A percentile compares a stretch with the other conserved stretches of the same genome.
phyloP scores from a whole-genome alignment of 176 grass and related monocot genomes.

The Neostapfia colusana region DNA sequence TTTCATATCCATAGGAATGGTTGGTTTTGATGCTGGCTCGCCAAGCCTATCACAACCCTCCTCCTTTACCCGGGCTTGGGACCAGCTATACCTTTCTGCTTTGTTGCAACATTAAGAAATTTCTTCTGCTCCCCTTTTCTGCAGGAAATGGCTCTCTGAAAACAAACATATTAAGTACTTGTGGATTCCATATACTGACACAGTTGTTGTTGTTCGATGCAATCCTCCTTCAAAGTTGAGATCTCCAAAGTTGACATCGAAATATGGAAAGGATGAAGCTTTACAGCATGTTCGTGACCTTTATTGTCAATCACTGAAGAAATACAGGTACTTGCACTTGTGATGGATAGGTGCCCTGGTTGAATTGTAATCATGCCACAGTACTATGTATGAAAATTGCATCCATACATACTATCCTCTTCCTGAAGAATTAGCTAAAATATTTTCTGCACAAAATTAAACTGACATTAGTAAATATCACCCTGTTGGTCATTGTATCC shows the following conservation, averaged over 20 bases:
- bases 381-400: not conserved
- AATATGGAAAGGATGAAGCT: conserved; percentile 68
- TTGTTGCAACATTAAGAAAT: conserved; percentile 7
- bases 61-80: no score
- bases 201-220: conserved; percentile 72
- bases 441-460: conserved; percentile 1
- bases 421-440: conserved; percentile 37
- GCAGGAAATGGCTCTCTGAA: conserved; percentile 85
- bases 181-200: conserved; percentile 78
- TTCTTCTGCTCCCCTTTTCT: conserved; percentile 29
- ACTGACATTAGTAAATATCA: not conserved
- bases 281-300: conserved; percentile 67
- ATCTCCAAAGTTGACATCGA: conserved; percentile 66
- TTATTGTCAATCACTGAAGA: conserved; percentile 70
- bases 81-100: no score
- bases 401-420: not conserved
- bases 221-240: conserved; percentile 82
- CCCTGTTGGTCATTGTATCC: not conserved
- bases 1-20: no score
- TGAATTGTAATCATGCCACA: not conserved
- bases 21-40: no score
- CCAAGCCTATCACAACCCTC: no score
- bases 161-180: conserved; percentile 90
- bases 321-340: conserved; percentile 47
- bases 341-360: not conserved